phyloP scores from a whole-genome alignment of 768 basidiomycete species.

The Tricholomella constricta region DNA sequence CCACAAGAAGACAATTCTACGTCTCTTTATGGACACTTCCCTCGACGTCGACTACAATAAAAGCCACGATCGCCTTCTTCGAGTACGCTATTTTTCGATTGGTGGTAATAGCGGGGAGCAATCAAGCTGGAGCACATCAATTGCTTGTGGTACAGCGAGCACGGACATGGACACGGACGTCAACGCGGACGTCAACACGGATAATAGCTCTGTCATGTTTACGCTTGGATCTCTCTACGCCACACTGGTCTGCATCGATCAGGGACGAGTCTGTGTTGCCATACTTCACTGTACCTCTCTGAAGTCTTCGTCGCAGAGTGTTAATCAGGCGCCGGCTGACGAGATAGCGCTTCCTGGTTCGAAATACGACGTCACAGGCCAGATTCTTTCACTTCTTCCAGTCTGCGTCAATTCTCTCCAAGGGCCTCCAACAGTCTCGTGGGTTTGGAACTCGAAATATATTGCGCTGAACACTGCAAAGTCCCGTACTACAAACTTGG shows the following conservation, averaged over 20 bases:
- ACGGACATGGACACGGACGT: too few species aligned
- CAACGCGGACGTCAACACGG: not conserved
- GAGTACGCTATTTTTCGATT: constrained; percentile 18
- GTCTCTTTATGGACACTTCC: constrained; percentile 11
- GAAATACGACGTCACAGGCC: constrained; percentile 17
- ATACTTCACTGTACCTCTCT: constrained; percentile 12
- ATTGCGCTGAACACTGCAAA: constrained; percentile 13
- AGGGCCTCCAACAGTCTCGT: not conserved
- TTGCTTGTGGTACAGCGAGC: too few species aligned
- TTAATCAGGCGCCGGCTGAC: constrained; percentile 9
- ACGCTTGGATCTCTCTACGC: constrained; percentile 10
- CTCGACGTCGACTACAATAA: constrained; percentile 14
- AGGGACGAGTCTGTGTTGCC: constrained; percentile 4
- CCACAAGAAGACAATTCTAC: constrained; percentile 21
- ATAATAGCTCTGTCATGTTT: not conserved
- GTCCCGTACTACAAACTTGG: not conserved
- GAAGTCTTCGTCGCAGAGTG: constrained; percentile 3
- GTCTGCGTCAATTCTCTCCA: not conserved
- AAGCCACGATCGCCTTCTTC: constrained; percentile 24
- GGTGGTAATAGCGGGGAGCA: constrained; percentile 18
- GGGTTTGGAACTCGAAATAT: constrained; percentile 18
- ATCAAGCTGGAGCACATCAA: too few species aligned
- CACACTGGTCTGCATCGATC: constrained; percentile 9
- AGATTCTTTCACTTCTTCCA: constrained; percentile 19
- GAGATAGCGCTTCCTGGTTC: constrained; percentile 16